Percentiles rank a stretch among this genome's conserved stretches.
These are phyloP conservation scores for Withania somnifera DNA, from an alignment of 305 asterid genomes.

Conservation along the genomic window DNA sequence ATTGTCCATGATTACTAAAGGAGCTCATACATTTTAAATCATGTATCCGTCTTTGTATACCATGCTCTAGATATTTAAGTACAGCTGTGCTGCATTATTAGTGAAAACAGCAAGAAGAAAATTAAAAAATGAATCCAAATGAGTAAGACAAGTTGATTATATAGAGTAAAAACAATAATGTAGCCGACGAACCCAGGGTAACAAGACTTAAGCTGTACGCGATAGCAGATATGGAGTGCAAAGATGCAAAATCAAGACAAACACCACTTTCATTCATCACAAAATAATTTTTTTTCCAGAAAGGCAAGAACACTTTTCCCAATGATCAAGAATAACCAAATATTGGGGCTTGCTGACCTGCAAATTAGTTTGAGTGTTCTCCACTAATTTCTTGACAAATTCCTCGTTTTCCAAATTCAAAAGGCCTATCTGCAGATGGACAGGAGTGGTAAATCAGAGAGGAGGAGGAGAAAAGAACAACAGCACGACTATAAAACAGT, in stretches of 20 bases:
- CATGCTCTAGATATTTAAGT: background rate
- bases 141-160: background rate
- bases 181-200: background rate
- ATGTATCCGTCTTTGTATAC: background rate
- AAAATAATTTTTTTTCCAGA: background rate
- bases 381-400: conserved; percentile 58
- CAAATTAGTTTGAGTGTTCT: conserved; percentile 50
- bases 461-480: conserved; percentile 5
- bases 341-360: conserved; percentile 48
- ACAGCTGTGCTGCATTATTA: background rate
- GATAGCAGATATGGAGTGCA: background rate
- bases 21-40: background rate
- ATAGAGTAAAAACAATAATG: background rate
- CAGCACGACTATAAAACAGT: background rate
- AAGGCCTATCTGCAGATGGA: conserved; percentile 65
- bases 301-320: background rate
- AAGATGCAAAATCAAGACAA: background rate
- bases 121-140: background rate
- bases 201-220: background rate
- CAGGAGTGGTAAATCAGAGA: background rate
- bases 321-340: background rate
- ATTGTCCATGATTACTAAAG: background rate
- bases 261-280: background rate
- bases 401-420: conserved; percentile 93
- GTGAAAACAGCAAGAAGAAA: background rate